phyloP scores from a whole-genome alignment of 345 rosid genomes.

The Eucalyptus curtisii region DNA sequence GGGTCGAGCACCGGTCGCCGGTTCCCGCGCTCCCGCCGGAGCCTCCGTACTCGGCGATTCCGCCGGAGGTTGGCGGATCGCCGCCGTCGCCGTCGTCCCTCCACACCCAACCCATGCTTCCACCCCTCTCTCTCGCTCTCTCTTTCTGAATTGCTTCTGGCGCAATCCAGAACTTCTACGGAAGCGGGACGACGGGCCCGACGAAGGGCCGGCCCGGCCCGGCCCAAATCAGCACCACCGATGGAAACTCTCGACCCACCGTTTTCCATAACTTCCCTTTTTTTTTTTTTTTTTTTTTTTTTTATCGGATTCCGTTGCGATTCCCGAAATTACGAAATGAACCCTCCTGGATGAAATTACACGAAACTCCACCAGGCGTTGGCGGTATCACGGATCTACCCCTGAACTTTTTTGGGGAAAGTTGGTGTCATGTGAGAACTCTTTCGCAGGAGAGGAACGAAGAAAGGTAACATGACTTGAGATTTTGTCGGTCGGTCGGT shows the following conservation, averaged over 20 bases:
- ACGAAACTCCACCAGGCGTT: neutral
- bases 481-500: neutral
- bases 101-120: conserved; percentile 64
- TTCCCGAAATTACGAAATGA: neutral
- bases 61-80: conserved; percentile 6
- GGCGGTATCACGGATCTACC: neutral
- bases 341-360: neutral
- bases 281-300: no score
- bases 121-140: neutral
- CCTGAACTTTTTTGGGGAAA: neutral
- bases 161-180: neutral
- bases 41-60: neutral
- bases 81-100: conserved; percentile 9
- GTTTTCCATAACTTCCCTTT: neutral
- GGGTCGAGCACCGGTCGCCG: conserved; percentile 36
- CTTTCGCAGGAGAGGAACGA: neutral
- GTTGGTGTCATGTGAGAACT: neutral
- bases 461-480: neutral
- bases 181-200: neutral
- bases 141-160: neutral
- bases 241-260: neutral
- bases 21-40: neutral
- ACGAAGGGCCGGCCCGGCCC: neutral
- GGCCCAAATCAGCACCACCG: neutral
- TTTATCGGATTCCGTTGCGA: neutral